phyloP scores from a whole-genome alignment of 75 land plant genomes.

The Pinus tabuliformis region DNA sequence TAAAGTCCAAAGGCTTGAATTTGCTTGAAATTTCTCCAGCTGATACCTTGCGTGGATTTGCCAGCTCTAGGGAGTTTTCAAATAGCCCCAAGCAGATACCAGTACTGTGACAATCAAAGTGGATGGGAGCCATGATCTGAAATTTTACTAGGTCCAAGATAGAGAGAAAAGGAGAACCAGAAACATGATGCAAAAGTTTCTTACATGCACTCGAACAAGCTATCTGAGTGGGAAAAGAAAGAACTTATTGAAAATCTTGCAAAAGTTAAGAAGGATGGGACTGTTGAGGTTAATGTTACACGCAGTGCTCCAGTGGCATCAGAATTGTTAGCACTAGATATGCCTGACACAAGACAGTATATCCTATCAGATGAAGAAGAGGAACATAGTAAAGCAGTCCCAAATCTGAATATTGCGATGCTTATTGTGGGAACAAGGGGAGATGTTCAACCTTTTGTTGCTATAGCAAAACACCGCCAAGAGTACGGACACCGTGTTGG shows the following conservation, averaged over 20 bases:
- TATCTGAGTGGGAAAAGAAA: no score
- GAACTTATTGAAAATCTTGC: slow-evolving; percentile 68
- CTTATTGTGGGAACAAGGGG: slow-evolving; percentile 98
- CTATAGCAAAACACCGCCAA: slow-evolving; percentile 85
- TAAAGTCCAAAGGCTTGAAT: no score
- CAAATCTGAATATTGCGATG: slow-evolving; percentile 76
- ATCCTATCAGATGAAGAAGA: slow-evolving; percentile 13
- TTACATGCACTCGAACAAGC: no score
- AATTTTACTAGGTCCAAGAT: no score
- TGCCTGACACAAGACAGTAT: slow-evolving; percentile 17
- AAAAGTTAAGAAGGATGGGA: slow-evolving; percentile 82
- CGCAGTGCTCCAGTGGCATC: slow-evolving; percentile 58
- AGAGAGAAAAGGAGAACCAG: no score
- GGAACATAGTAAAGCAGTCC: slow-evolving; percentile 40
- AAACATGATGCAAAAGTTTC: no score
- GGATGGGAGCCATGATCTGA: no score
- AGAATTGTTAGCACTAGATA: slow-evolving; percentile 56
- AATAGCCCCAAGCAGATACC: no score
- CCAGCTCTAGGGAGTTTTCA: no score
- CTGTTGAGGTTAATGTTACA: slow-evolving; percentile 78
- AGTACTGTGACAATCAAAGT: no score
- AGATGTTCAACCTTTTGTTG: slow-evolving; percentile 96
- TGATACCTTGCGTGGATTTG: no score
- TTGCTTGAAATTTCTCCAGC: no score
- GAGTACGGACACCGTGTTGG: slow-evolving; percentile 95